Base-by-base conservation (phyloP, 2,329 filamentous ascomycete genomes). In the Emergomyces pasteurianus region DNA sequence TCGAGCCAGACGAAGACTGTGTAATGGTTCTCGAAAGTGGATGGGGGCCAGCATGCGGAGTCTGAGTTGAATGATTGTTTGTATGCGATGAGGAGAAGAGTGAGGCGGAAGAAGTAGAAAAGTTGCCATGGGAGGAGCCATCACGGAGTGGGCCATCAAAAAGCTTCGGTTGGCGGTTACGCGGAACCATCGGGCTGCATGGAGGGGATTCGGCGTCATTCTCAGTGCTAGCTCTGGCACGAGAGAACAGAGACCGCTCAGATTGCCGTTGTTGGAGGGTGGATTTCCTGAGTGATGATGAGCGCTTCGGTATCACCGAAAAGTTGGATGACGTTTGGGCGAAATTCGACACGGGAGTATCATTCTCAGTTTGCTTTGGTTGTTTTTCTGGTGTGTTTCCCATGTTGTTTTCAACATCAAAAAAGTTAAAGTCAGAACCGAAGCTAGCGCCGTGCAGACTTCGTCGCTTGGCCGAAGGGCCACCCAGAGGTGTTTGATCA, bases 1-100 rank as follows among this genome's bases (percentile, higher is more conserved):
- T 94, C 6, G 90, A 92, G 59, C 82, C 85, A 1, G 91, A 95
- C 0, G 90, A 92, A 0, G 91, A 95, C 3, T 91, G 90, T 0
- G 89, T 95, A 66, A 96, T 80, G 0, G 90, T 89, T 64, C 90
- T 85, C 7, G 92, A 96, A 26, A 96, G 79, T 23, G 92, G 92
- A 71, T 96, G 92, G 21, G 89, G 92, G n/a, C 88, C 73, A 58
- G 69, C 62, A 57, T 73, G 80, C 50, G 79, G 77, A 50, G 75
- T 68, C 34, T 75, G 74, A 58, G 73, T 72, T 58, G 74, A 67
- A 12, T 64, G 65, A 53, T 65, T 69, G 28, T 55, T 55, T 21
- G 64, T 61, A 36, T 65, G 65, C 61, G 70, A 67, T 62, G 73
- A 68, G 64, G 73, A 68, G 64, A 75, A 70, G 49, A 75, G 65